Evolutionary conservation across 768 basidiomycete species (phyloP), one percentile per base, ranked within the genome.

Genomic region (Macrolepiota dolichaula): DNA sequence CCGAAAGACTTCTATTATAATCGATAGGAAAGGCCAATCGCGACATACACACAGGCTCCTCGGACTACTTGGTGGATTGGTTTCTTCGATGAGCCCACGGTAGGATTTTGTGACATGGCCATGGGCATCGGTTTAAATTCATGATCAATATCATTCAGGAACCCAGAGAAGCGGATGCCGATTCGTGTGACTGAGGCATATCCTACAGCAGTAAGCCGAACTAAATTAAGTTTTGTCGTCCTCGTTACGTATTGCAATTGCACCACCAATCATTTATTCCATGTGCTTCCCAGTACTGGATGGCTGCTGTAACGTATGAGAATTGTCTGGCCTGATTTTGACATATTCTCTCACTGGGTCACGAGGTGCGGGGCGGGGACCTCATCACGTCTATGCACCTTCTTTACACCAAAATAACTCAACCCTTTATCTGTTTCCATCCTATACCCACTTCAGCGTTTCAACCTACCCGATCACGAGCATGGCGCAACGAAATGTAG

Each of bases 31-130:
- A 73, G 76, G 19, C 74, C 76, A 0, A 68, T 88, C n/a, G n/a
- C n/a, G 86, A 86, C 19, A 81, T 83, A 1, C 89, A 90, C 68
- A 88, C 87, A 2, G 88, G 88, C 70, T 89, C n/a, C n/a, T 89
- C 63, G 87, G 88, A 65, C 85, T 84, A n/a, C n/a, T 69, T 89
- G 61, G 86, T 86, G 29, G 29, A 32, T 32, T 7, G 7, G 3
- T 32, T 32, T 32, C 29, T 32, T 32, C 29, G 29, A 32, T 32
- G 7, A 32, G 3, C 29, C 3, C 29, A 32, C 3, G 7, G 29
- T 3, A 7, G 29, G 29, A 32, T 32, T 32, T 32, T 32, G 3
- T 32, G 29, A 7, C 29, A 32, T 32, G 29, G 3, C 3, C 29
- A 32, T 32, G 29, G 7, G 29, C 29, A 32, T 32, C 29, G 3